phyloP scores from a whole-genome alignment of 331 rosid species.

The Acacia pycnantha region DNA sequence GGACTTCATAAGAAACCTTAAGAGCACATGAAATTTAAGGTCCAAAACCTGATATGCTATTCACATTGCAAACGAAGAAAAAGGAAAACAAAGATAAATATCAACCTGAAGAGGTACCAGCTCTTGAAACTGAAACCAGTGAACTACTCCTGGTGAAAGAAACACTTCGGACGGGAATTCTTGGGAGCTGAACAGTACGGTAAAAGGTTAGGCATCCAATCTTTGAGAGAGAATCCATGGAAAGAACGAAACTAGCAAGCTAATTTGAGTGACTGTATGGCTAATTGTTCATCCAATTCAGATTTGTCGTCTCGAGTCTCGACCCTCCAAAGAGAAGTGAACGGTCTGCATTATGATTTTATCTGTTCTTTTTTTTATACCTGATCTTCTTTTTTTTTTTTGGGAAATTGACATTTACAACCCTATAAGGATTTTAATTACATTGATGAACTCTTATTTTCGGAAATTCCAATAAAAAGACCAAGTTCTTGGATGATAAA shows the following conservation, averaged over 20 bases:
- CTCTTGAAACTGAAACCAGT: slow-evolving; percentile 36
- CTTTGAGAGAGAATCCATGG: slow-evolving; percentile 60
- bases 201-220: slow-evolving; percentile 38
- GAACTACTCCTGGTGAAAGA: slow-evolving; percentile 25
- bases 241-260: background rate
- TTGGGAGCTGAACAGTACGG: slow-evolving; percentile 36
- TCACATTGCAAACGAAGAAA: background rate
- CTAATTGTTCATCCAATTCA: slow-evolving; percentile 12
- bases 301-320: background rate
- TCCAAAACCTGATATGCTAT: background rate
- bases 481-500: no score
- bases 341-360: background rate
- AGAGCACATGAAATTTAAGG: background rate
- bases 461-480: background rate
- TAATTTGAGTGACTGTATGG: background rate
- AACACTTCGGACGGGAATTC: slow-evolving; percentile 27
- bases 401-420: background rate
- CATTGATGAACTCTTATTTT: background rate
- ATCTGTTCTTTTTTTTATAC: background rate
- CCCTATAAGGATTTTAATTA: background rate
- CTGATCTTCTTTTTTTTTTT: background rate
- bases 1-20: background rate
- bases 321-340: background rate
- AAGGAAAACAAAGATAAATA: background rate
- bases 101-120: slow-evolving; percentile 52